Evolutionary conservation across 1,284 basidiomycete genomes (phyloP), one percentile per base, ranked within the genome.

Genomic region (Cryptococcus sp.): DNA sequence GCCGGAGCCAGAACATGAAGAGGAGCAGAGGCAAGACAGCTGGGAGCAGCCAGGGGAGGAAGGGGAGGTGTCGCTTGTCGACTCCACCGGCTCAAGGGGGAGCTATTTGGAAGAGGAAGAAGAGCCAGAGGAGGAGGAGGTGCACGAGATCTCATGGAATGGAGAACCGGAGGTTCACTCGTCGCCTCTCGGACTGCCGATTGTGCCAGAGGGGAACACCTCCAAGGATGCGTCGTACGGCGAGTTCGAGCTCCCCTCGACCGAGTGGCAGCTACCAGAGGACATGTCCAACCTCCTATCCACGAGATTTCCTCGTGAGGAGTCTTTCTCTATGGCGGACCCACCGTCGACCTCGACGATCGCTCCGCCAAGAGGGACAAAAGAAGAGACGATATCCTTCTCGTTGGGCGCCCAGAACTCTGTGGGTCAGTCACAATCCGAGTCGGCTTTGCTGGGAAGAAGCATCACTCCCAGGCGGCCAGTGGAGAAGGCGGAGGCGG

Each of bases 11-110:
- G 33, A 45, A 20, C 40, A 36, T 3, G 18, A 33, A 9, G 33
- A 39, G 16, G 24, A 42, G 40, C 53, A 59, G 11, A 21, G 49
- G 23, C 64, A 71, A 38, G 70, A 70, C 20, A 66, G 63, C 45
- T 72, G 70, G 70, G 70, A 72, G 55, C 49, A 58, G 6, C 70
- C 70, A 16, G 70, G 70, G 2, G 63, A 72, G 52, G 70, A 72
- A 56, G 70, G 70, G 1, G 70, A 72, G 47, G 50, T 72, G 8
- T 72, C 70, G 15, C 54, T 72, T 16, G 51, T 70, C 2, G 68
- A 59, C 15, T 66, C 61, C 42, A 56, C 46, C 8, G 59, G 51
- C 3, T 70, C 69, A 0, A 50, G 39, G 16, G 55, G 64, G 39
- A 52, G 47, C 16, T 56, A 46, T 18, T 18, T 43, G 33, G 35